Evolutionary conservation across 768 basidiomycete genomes (phyloP).

Genomic region (Suillus alpinus): DNA sequence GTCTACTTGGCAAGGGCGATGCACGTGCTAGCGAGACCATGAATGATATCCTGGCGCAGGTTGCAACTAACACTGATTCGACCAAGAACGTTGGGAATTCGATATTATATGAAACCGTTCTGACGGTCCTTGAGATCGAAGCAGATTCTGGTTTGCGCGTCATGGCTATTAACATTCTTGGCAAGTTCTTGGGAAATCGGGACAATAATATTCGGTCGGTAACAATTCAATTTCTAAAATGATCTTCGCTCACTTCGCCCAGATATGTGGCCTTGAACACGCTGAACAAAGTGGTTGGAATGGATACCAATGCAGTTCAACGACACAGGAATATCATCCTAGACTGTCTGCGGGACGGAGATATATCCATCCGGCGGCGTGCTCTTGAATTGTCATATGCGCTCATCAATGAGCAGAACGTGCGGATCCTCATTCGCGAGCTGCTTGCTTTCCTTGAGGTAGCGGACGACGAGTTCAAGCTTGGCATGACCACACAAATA

Average conservation of each 20-base stretch:
- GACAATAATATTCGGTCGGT: conserved; percentile 97
- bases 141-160: conserved; percentile 94
- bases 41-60: conserved; percentile 98
- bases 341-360: conserved; percentile 98
- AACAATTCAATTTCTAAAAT: background rate
- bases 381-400: conserved; percentile 97
- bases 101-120: conserved; percentile 95
- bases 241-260: conserved; percentile 8
- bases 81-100: conserved; percentile 98
- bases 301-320: conserved; percentile 98
- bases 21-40: conserved; percentile 88
- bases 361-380: conserved; percentile 95
- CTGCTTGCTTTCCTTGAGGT: conserved; percentile 95
- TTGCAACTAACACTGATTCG: conserved; percentile 98
- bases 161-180: conserved; percentile 99
- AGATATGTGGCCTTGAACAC: conserved; percentile 99
- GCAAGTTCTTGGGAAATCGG: conserved; percentile 95
- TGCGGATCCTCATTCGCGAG: conserved; percentile 88
- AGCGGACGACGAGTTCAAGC: conserved; percentile 98
- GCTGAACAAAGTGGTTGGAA: conserved; percentile 94
- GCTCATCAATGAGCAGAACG: conserved; percentile 92
- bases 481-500: conserved; percentile 96
- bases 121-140: conserved; percentile 95
- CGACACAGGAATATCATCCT: conserved; percentile 97
- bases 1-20: conserved; percentile 85